Evolutionary conservation across 495 filamentous ascomycete species (phyloP).

Genomic region (Haplographium delicatum): DNA sequence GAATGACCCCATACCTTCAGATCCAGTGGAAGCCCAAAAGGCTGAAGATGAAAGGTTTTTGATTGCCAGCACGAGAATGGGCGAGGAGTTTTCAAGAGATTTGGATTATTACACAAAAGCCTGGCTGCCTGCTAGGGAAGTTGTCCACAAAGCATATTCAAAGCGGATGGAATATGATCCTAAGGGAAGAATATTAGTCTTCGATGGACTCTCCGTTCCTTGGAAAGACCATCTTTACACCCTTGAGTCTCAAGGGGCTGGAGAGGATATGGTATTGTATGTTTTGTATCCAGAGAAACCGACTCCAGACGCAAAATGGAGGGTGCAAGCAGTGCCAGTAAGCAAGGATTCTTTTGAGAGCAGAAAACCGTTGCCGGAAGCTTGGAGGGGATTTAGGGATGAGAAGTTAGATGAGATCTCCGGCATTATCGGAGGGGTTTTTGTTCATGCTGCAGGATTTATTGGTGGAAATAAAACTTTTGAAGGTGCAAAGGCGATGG

Average conservation of each 20-base stretch:
- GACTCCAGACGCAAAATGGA: conserved; percentile 71
- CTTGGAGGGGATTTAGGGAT: conserved; percentile 87
- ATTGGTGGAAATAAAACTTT: conserved; percentile 91
- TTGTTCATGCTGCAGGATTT: conserved; percentile 92
- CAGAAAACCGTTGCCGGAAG: conserved; percentile 81
- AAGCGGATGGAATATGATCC: conserved; percentile 60
- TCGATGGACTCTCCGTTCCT: conserved; percentile 68
- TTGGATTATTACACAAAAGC: conserved; percentile 62
- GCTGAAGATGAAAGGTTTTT: conserved; percentile 78
- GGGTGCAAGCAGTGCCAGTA: conserved; percentile 81
- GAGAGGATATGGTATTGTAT: conserved; percentile 61
- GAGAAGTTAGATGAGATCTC: conserved; percentile 69
- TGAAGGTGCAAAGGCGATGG: conserved; percentile 87
- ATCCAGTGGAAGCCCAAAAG: conserved; percentile 56
- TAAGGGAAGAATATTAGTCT: conserved; percentile 72
- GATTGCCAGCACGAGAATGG: conserved; percentile 72
- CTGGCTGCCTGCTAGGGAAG: conserved; percentile 83
- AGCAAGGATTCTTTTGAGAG: conserved; percentile 81
- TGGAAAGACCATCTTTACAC: conserved; percentile 96
- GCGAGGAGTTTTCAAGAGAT: conserved; percentile 75
- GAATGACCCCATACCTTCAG: conserved; percentile 45
- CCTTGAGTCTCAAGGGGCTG: conserved; percentile 60
- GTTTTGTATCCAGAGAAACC: conserved; percentile 88
- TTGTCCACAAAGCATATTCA: conserved; percentile 67
- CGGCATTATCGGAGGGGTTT: conserved; percentile 74